Conservation (phyloP, 495 filamentous ascomycete genomes). For the Aspergillus sparsus region DNA sequence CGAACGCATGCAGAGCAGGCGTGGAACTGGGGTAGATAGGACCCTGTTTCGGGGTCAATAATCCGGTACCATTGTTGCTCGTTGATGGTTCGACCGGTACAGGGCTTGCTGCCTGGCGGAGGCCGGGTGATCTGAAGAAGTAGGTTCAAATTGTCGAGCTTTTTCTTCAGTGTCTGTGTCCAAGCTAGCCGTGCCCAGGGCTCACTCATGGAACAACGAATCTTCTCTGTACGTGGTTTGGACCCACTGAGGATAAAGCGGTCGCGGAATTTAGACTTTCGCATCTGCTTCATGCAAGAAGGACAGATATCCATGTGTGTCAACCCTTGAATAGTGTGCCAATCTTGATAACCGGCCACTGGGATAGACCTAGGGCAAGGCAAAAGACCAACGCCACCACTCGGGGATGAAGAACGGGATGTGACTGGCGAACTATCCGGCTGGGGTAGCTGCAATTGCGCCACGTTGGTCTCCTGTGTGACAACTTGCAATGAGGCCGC, state of each 20-base stretch:
- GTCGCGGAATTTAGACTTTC: conserved; percentile 52
- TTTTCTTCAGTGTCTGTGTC: conserved; percentile 60
- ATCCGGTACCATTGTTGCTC: conserved; percentile 61
- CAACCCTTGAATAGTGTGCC: conserved; percentile 62
- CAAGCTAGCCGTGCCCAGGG: conserved; percentile 70
- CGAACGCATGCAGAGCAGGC: conserved; percentile 56
- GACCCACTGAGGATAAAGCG: conserved; percentile 51
- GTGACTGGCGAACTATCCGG: conserved; percentile 16
- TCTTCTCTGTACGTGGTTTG: conserved; percentile 40
- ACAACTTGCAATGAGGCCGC: conserved; percentile 12
- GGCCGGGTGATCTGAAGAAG: conserved; percentile 53
- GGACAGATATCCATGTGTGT: conserved; percentile 64
- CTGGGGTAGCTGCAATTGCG: conserved; percentile 8
- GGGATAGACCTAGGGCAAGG: conserved; percentile 56
- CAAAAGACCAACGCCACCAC: conserved; percentile 40
- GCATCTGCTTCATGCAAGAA: conserved; percentile 58
- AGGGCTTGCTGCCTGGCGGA: conserved; percentile 45
- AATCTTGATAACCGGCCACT: conserved; percentile 57
- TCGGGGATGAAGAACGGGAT: conserved; percentile 21
- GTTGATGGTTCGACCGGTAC: conserved; percentile 51
- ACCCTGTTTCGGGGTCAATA: conserved; percentile 52
- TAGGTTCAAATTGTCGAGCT: conserved; percentile 53
- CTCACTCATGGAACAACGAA: conserved; percentile 60
- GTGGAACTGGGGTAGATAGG: conserved; percentile 56
- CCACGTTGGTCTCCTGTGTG: conserved; percentile 11